phyloP scores from a whole-genome alignment of 768 basidiomycete species.

The Suillus hirtellus region DNA sequence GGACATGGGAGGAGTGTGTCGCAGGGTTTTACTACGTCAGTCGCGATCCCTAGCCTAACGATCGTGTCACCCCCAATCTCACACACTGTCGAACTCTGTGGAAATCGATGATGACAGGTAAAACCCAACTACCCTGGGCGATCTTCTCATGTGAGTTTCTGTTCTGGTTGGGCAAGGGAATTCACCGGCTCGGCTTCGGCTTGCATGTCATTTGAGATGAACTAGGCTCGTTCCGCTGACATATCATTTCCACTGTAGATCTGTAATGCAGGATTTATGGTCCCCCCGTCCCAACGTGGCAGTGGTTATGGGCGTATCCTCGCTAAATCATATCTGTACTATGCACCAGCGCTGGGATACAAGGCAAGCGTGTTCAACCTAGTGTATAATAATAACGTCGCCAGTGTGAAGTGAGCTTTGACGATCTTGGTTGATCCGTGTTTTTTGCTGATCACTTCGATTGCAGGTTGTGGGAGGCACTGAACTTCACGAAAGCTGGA shows the following conservation, averaged over 20 bases:
- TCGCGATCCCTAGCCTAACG: conserved; percentile 15
- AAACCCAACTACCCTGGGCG: conserved; percentile 91
- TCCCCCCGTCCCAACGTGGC: conserved; percentile 62
- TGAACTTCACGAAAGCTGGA: conserved; percentile 80
- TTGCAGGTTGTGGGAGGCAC: conserved; percentile 75
- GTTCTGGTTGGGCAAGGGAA: conserved; percentile 3
- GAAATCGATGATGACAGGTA: conserved; percentile 40
- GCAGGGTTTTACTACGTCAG: conserved; percentile 80
- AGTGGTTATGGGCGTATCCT: conserved; percentile 69
- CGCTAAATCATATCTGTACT: conserved; percentile 76
- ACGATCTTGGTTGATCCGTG: not conserved
- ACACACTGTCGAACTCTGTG: conserved; percentile 9
- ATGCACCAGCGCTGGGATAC: conserved; percentile 79
- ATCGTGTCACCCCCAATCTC: conserved; percentile 8
- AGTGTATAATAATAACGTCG: conserved; percentile 82
- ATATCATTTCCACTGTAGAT: conserved; percentile 44
- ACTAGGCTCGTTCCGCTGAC: not conserved
- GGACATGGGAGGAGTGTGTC: conserved; percentile 67
- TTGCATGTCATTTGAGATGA: not conserved
- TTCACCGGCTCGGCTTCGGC: not conserved
- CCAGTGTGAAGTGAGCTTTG: conserved; percentile 60
- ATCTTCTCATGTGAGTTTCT: conserved; percentile 79
- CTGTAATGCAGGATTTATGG: conserved; percentile 89
- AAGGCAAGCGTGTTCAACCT: conserved; percentile 86
- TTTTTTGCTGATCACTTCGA: conserved; percentile 10